A percentile compares a stretch with the other conserved stretches of the same genome.
These are phyloP conservation scores for Tephrocybe sp. DNA, from an alignment of 768 basidiomycete genomes.

Conservation along the genomic window DNA sequence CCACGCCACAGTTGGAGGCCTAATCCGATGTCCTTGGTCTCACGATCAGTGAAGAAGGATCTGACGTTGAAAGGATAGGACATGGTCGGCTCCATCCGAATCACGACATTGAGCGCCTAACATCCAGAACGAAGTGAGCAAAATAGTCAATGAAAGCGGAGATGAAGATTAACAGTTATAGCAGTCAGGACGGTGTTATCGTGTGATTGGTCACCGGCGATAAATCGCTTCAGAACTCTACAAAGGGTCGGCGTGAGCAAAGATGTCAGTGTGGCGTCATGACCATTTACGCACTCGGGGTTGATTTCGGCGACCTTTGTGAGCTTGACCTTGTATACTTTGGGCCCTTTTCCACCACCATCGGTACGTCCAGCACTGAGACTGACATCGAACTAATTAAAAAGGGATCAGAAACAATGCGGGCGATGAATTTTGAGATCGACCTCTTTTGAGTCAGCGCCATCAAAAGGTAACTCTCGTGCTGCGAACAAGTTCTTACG, in stretches of 20 bases:
- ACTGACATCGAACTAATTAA: conserved; percentile 57
- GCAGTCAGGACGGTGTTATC: conserved; percentile 66
- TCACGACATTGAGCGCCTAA: conserved; percentile 68
- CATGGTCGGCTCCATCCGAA: conserved; percentile 66
- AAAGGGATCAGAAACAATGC: conserved; percentile 2
- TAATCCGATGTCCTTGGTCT: conserved; percentile 43
- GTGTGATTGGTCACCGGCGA: conserved; percentile 57
- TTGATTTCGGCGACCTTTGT: conserved; percentile 58
- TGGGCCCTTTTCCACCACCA: conserved; percentile 44
- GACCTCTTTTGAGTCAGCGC: conserved; percentile 50
- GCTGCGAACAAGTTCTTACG: conserved; percentile 73
- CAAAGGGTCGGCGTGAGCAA: neutral
- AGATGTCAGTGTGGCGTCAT: neutral
- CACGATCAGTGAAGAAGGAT: conserved; percentile 64
- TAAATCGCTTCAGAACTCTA: conserved; percentile 58
- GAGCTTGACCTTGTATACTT: conserved; percentile 63
- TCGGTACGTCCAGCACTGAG: conserved; percentile 37
- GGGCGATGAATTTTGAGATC: conserved; percentile 10
- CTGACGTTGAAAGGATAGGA: conserved; percentile 70
- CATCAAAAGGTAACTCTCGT: conserved; percentile 58
- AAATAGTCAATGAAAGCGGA: neutral
- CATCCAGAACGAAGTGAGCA: neutral
- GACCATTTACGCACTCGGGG: conserved; percentile 40
- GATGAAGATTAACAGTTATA: conserved; percentile 45
- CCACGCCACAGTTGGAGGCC: conserved; percentile 70